Base-by-base conservation (phyloP, 2,329 filamentous ascomycete species). In the Trichoderma sp. region DNA sequence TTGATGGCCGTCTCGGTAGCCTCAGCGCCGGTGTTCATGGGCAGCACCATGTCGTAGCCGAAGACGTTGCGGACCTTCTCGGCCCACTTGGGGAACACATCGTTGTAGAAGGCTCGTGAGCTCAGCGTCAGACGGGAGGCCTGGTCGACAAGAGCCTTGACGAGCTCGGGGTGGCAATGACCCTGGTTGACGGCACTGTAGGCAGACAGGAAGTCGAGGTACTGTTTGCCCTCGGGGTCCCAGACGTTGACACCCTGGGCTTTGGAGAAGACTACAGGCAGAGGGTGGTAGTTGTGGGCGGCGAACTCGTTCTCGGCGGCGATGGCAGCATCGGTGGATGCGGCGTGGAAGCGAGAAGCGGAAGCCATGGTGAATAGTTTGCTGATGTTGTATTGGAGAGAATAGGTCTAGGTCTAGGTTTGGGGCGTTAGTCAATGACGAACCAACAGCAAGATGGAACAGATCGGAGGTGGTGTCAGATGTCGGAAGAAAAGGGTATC, bases 141-240 rank as follows among this genome's bases (percentile, higher is more conserved):
- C 87, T 99, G 97, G 79, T 98, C 94, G 50, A 91, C 92, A 77
- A 99, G 88, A 16, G 95, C 94, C 85, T 96, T 95, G 83, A 99
- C 92, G 75, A 98, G 92, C 87, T 97, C 95, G 6, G 97, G 97
- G 86, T 99, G 96, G 86, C 96, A 98, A 86, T 99, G 96, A 78
- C 96, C 96, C 86, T 98, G 96, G 88, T 98, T 98, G 83, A 98
- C 95, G 77, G 97, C 97, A 80, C 94, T 97, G 89, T 99, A 99
- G 79, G 97, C 97, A 64, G 96, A 98, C 79, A 99, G 91, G 87
- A 98, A 99, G 87, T 99, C 97, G 81, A 98, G 92, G 85, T 99
- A 98, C 84, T 98, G 93, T 80, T 92, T 94, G 82, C 94, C 95
- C 87, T 99, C 97, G 21, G 97, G 97, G 83, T 99, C 97, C 96